Evolutionary conservation across 805 yeast genomes (phyloP), one percentile per base, ranked within the genome.

Genomic region (Saccharomycopsis malanga): DNA sequence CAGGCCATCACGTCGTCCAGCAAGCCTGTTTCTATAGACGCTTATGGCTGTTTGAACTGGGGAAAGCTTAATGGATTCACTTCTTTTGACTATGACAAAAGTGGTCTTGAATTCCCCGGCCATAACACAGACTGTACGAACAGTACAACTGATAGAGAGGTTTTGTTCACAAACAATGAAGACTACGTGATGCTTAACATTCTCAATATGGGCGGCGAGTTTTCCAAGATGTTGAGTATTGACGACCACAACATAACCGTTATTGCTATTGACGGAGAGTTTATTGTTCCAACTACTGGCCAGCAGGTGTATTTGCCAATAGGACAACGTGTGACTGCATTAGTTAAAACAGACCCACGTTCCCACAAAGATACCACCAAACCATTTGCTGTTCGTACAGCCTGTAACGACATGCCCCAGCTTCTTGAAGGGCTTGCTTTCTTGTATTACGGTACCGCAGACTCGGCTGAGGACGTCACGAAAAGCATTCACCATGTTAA

Each of bases 121-220:
- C 22, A 57, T 22, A 56, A 54, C 20, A 32, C 50, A 7, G 48
- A 45, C 2, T 64, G 66, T 62, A 57, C 57, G n/a, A 49, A 49
- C 25, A 38, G 43, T 10, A 46, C 53, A 5, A 42, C 58, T 1
- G 58, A 53, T 1, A 40, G 54, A 27, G 58, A 55, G 46, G 50
- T 54, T n/a, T 50, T 57, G 32, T 58, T 51, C 22, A 60, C 65
- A 12, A 50, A 58, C 21, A 55, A 52, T 15, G 22, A 49, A 17
- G 42, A 39, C 2, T 64, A 63, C 61, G 57, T 59, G 34, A 61
- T 60, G 45, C 38, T 64, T 27, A 63, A 59, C 44, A 42, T 65
- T 20, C 50, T 64, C 24, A 65, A 65, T 43, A 53, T 61, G n/a
- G 68, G 69, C 3, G 67, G 67, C 10, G 64, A 61, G 47, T 62